Percentiles rank a stretch among this genome's conserved stretches.
Evolutionary conservation across 768 basidiomycete genomes (phyloP).

Genomic region (Termitomyces sp.): DNA sequence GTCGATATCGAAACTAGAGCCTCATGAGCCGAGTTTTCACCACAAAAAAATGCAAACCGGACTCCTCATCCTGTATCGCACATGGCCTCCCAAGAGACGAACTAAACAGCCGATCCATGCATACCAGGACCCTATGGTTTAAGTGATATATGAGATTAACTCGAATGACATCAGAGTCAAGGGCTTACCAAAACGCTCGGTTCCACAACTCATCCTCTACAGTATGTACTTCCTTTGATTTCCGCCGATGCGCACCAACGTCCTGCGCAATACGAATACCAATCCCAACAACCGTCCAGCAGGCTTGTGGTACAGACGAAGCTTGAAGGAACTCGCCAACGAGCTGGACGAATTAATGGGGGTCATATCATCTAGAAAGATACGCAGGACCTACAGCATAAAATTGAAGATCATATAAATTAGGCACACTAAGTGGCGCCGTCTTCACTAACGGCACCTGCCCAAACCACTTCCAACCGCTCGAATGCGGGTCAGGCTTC

Average conservation of each 20-base stretch:
- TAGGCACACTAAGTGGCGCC: conserved; percentile 56
- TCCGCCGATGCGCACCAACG: conserved; percentile 66
- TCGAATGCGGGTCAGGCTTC: conserved; percentile 35
- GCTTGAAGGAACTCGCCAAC: conserved; percentile 53
- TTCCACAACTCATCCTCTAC: conserved; percentile 76
- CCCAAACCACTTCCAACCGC: conserved; percentile 66
- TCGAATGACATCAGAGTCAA: neutral
- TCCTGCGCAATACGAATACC: conserved; percentile 79
- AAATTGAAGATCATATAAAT: conserved; percentile 72
- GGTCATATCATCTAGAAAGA: neutral
- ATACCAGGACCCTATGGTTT: conserved; percentile 48
- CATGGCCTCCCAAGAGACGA: conserved; percentile 67
- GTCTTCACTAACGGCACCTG: conserved; percentile 65
- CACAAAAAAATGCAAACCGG: conserved; percentile 25
- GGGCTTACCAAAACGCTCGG: conserved; percentile 57
- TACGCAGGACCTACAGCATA: conserved; percentile 42
- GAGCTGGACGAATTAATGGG: conserved; percentile 36
- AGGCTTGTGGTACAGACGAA: conserved; percentile 58
- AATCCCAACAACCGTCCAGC: conserved; percentile 68
- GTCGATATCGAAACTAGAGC: conserved; percentile 68
- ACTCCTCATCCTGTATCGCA: conserved; percentile 81
- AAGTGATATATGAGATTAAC: neutral
- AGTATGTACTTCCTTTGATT: conserved; percentile 32
- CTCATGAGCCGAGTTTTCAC: neutral
- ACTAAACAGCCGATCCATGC: conserved; percentile 51